Evolutionary conservation across 1,284 basidiomycete species (phyloP), one percentile per base, ranked within the genome.

Genomic region (Cutaneotrichosporon cavernicola): DNA sequence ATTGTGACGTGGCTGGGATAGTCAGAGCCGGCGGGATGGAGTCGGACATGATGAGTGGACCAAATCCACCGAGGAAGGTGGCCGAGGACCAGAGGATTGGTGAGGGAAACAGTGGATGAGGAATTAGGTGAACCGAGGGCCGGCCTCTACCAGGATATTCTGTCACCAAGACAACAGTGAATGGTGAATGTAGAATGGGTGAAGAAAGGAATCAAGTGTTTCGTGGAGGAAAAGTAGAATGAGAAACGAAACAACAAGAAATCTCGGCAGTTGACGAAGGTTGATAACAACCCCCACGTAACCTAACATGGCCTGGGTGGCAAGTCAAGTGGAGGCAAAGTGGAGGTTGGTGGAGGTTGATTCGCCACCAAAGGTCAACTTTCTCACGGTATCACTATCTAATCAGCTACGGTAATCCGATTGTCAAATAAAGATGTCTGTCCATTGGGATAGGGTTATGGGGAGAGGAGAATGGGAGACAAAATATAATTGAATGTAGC

Each of bases 1-100:
- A 56, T 22, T 56, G 55, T 2, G 55, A 56, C 7, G 36, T 43
- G 10, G 21, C 55, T 40, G 55, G 55, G 36, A 56, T 13, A 8
- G 51, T n/a, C 31, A 34, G 26, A 6, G 51, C 2, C 4, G 13
- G 21, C 11, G 14, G 13, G 51, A 16, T 34, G 51, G 31, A 32
- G 51, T 31, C 18, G 51, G 18, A 3, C 26, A 53, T 30, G 31
- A 30, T 18, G 30, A n/a, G 7, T 13, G 16, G 18, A 18, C 26
- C 11, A 31, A 18, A 14, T 31, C 2, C 18, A n/a, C 16, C 18
- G 43, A 46, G 43, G 18, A n/a, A 46, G 43, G 16, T 46, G 18
- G 14, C 36, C 26, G 26, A 13, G 36, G 36, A 40, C 5, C 13
- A 40, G 13, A 5, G 38, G 38, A 5, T 5, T 14, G 9, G 38